Base-by-base conservation (phyloP, 108 stramenopile species). In the Skeletonema menzelii region DNA sequence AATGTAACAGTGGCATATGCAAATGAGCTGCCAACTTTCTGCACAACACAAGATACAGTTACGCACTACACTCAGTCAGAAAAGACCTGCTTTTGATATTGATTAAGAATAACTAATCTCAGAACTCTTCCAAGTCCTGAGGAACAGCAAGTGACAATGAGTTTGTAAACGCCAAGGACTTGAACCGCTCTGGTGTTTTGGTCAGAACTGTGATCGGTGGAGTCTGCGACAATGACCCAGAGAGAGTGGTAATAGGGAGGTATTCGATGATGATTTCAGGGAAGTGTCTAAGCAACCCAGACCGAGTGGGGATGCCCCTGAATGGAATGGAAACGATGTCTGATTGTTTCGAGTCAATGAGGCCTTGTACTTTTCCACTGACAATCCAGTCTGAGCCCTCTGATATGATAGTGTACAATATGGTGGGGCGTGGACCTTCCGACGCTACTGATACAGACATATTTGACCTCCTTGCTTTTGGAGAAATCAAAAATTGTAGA, bases 361-460 rank as follows among this genome's bases (percentile, higher is more conserved):
- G 65, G 30, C 90, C 90, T 70, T 83, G 85, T 0, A 91, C 85
- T 62, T 85, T 87, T 56, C 81, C 81, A 27, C 84, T 86, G 10
- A 91, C 65, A 22, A 91, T 77, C 90, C 90, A 91, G 49, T 87
- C 69, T 20, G 77, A 76, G 5, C 71, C 83, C 42, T 77, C 82
- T 19, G 85, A 80, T 35, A 72, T 30, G 31, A 89, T 87, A 35
- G 72, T 84, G 70, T 82, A 89, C 31, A 80, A 59, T 12, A 73
- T 58, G 4, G 47, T 68, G 55, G 47, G 68, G 37, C 73, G 77
- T 66, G 63, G 59, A 17, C 38, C 65, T 53, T 63, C 69, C 13
- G 72, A 68, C 15, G 59, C 30, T 5, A 63, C 32, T 10, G 77
- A 68, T 44, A 34, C 27, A 17, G 56, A 46, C 66, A 40, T 32